A percentile compares a stretch with the other conserved stretches of the same genome.
phyloP scores from a whole-genome alignment of 805 yeast species.

The Yamadazyma sp. region DNA sequence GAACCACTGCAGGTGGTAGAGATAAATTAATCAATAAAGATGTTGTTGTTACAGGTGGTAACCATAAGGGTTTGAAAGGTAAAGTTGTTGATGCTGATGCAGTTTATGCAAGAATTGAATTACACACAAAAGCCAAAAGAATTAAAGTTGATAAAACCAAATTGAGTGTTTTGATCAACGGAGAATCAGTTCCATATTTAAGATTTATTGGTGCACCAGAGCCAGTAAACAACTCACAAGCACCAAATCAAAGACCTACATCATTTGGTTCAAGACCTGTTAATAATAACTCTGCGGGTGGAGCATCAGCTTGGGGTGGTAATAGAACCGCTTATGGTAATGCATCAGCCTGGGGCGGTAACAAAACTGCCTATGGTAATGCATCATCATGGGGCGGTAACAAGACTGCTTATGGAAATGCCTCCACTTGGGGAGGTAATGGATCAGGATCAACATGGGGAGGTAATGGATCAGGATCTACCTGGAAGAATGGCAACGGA shows the following conservation, averaged over 20 bases:
- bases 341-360: slow-evolving; percentile 14
- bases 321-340: too few relatives aligned
- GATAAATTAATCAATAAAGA: slow-evolving; percentile 79
- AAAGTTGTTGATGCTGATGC: slow-evolving; percentile 93
- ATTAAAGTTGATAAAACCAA: slow-evolving; percentile 79
- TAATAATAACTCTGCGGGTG: slow-evolving; percentile 29
- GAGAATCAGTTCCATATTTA: slow-evolving; percentile 72
- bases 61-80: slow-evolving; percentile 93
- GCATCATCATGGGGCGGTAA: slow-evolving; percentile 52
- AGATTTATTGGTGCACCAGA: slow-evolving; percentile 60
- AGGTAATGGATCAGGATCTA: slow-evolving; percentile 32
- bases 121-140: slow-evolving; percentile 88
- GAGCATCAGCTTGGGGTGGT: slow-evolving; percentile 52
- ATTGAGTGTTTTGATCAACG: slow-evolving; percentile 68
- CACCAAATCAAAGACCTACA: slow-evolving; percentile 4
- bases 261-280: slow-evolving; percentile 8
- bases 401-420: slow-evolving; percentile 33
- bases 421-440: slow-evolving; percentile 49
- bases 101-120: slow-evolving; percentile 84
- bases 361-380: slow-evolving; percentile 38
- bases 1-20: slow-evolving; percentile 62
- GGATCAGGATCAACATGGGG: slow-evolving; percentile 49
- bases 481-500: slow-evolving; percentile 22
- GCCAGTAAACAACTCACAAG: slow-evolving; percentile 3
- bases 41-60: slow-evolving; percentile 85